These are phyloP conservation scores for Flaveria brownii DNA, from an alignment of 129 eudicot genomes.

Conservation along the genomic window DNA sequence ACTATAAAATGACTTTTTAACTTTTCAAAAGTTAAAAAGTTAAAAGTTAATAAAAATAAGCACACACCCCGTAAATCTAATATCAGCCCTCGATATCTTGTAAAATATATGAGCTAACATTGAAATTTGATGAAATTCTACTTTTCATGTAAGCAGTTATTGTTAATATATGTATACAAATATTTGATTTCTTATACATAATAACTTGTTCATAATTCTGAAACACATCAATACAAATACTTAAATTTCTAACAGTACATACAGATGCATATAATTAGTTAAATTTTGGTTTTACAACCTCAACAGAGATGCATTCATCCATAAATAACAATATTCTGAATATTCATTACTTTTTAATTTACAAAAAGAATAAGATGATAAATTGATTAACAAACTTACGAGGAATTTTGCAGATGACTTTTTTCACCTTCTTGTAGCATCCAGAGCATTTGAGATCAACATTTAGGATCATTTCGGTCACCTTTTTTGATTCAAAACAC, in stretches of 20 bases:
- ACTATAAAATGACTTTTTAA: too few species aligned
- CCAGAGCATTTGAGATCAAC: slow-evolving; percentile 79
- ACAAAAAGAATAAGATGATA: background rate
- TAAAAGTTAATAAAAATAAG: too few species aligned
- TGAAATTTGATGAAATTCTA: background rate
- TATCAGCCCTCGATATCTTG: background rate
- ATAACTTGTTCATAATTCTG: background rate
- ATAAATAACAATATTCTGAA: background rate
- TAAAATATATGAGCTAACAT: background rate
- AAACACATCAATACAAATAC: background rate
- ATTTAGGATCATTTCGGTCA: slow-evolving; percentile 69
- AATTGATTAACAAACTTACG: slow-evolving; percentile 47
- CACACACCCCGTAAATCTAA: too few species aligned
- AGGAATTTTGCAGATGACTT: slow-evolving; percentile 70
- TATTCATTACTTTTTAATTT: background rate
- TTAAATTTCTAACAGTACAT: background rate
- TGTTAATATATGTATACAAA: background rate
- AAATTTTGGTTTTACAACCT: background rate
- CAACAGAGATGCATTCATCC: slow-evolving; percentile 1
- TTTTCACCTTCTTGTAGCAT: slow-evolving; percentile 89
- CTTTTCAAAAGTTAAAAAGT: too few species aligned
- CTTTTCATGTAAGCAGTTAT: background rate
- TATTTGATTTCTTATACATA: background rate
- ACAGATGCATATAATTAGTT: background rate
- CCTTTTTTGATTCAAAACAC: slow-evolving; percentile 39